These are phyloP conservation scores for Cynara cardunculus DNA, from an alignment of 129 eudicot species.

Conservation along the genomic window DNA sequence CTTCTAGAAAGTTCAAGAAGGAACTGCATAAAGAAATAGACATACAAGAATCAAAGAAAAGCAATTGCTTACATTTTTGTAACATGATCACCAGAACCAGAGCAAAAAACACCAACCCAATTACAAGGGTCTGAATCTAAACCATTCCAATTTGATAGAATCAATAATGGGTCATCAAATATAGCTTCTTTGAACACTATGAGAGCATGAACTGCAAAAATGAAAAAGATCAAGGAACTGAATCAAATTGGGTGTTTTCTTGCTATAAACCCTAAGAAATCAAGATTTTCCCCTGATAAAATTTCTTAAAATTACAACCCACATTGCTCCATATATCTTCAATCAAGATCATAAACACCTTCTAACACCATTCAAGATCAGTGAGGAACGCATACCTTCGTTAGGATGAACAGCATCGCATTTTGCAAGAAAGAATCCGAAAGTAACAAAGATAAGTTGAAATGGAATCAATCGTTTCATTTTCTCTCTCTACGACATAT, in stretches of 20 bases:
- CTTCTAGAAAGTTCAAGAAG: neutral
- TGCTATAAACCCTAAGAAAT: slow-evolving; percentile 14
- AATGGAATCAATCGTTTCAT: slow-evolving; percentile 44
- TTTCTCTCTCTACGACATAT: slow-evolving; percentile 28
- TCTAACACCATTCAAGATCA: slow-evolving; percentile 38
- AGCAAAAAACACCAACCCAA: slow-evolving; percentile 82
- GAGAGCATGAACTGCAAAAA: slow-evolving; percentile 72
- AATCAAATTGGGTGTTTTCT: neutral
- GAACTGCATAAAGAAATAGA: neutral
- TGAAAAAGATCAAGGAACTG: slow-evolving; percentile 8
- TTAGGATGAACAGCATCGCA: slow-evolving; percentile 50
- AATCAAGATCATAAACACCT: neutral
- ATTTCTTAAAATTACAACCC: neutral
- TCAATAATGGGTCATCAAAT: slow-evolving; percentile 74
- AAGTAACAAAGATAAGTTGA: slow-evolving; percentile 38
- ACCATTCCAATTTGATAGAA: slow-evolving; percentile 79
- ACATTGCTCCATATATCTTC: slow-evolving; percentile 4
- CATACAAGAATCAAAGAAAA: neutral
- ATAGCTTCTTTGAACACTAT: slow-evolving; percentile 78
- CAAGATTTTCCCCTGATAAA: slow-evolving; percentile 23
- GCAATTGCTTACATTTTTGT: slow-evolving; percentile 60
- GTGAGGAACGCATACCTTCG: slow-evolving; percentile 50
- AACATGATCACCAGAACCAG: slow-evolving; percentile 59
- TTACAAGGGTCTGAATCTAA: slow-evolving; percentile 77
- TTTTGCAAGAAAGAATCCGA: slow-evolving; percentile 42